Conservation (phyloP, 352 stramenopile genomes). For the Phytophthora colocasiae region DNA sequence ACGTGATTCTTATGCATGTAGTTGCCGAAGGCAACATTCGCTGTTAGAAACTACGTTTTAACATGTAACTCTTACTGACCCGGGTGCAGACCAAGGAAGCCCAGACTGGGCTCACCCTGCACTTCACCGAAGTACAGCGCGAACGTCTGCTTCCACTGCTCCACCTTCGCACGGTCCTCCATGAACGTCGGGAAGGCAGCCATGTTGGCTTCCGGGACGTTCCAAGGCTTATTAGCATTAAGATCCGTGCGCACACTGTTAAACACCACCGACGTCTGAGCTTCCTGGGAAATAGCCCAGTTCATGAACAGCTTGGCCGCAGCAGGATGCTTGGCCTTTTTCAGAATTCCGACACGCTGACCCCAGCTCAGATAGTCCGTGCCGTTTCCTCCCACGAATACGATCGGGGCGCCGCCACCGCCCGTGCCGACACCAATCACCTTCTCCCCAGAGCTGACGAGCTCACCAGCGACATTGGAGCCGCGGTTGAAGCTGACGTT, state of each 20-base stretch:
- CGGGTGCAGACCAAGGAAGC: conserved; percentile 51
- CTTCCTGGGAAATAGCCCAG: conserved; percentile 50
- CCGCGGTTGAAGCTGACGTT: conserved; percentile 45
- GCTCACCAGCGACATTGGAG: conserved; percentile 31
- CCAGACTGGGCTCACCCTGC: conserved; percentile 46
- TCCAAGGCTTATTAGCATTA: conserved; percentile 36
- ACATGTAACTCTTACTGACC: conserved; percentile 26
- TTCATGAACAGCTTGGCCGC: conserved; percentile 68
- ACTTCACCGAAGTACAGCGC: conserved; percentile 65
- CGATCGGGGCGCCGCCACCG: conserved; percentile 7
- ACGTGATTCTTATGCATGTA: too few relatives aligned
- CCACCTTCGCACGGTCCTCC: conserved; percentile 53
- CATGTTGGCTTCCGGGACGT: conserved; percentile 45
- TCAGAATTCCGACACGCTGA: conserved; percentile 59
- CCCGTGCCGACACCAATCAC: conserved; percentile 34
- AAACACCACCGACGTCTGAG: conserved; percentile 35
- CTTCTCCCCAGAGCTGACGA: conserved; percentile 37
- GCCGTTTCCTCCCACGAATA: conserved; percentile 31
- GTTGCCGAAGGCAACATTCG: too few relatives aligned
- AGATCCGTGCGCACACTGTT: conserved; percentile 52
- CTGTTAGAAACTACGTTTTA: too few relatives aligned
- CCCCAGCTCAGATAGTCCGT: conserved; percentile 50
- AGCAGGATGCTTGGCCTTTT: conserved; percentile 54
- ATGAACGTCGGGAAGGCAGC: conserved; percentile 50
- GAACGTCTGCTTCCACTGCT: conserved; percentile 55